These are phyloP conservation scores for Grigorovia jiainica DNA, from an alignment of 805 yeast species.

Conservation along the genomic window DNA sequence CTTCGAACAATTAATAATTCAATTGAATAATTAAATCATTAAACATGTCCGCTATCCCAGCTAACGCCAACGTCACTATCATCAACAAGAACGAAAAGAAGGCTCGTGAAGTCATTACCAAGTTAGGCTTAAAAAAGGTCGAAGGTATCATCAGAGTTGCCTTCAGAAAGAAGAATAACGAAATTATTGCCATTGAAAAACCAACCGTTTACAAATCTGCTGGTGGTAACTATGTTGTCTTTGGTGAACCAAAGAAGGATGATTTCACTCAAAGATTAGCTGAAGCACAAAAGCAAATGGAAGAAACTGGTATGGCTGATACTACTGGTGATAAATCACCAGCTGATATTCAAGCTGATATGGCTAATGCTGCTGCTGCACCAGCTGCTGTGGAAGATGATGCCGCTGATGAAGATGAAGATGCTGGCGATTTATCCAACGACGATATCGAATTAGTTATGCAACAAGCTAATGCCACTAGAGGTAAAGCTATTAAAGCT, in stretches of 20 bases:
- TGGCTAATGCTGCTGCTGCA: slow-evolving; percentile 52
- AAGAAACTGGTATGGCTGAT: slow-evolving; percentile 37
- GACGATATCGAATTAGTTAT: slow-evolving; percentile 79
- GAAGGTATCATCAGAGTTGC: slow-evolving; percentile 93
- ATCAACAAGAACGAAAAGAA: slow-evolving; percentile 88
- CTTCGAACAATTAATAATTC: too few relatives aligned
- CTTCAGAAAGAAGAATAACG: slow-evolving; percentile 86
- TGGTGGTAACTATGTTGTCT: slow-evolving; percentile 87
- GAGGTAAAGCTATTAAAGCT: slow-evolving; percentile 87
- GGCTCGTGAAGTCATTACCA: slow-evolving; percentile 83
- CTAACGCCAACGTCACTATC: slow-evolving; percentile 39
- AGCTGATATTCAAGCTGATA: slow-evolving; percentile 74
- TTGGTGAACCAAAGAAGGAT: slow-evolving; percentile 96
- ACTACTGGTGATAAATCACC: slow-evolving; percentile 53
- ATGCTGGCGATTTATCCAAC: slow-evolving; percentile 73
- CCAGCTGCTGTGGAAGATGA: slow-evolving; percentile 35
- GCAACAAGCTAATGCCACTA: slow-evolving; percentile 85
- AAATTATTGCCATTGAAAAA: slow-evolving; percentile 78
- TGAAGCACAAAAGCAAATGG: slow-evolving; percentile 62
- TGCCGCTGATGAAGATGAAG: slow-evolving; percentile 66
- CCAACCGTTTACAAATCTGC: slow-evolving; percentile 96
- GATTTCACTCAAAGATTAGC: slow-evolving; percentile 83
- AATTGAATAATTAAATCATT: not conserved
- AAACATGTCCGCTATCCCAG: slow-evolving; percentile 22
- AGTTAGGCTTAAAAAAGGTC: slow-evolving; percentile 81